Evolutionary conservation across 1,139 yeast genomes (phyloP).

Genomic region (Kodamaea anthophila): DNA sequence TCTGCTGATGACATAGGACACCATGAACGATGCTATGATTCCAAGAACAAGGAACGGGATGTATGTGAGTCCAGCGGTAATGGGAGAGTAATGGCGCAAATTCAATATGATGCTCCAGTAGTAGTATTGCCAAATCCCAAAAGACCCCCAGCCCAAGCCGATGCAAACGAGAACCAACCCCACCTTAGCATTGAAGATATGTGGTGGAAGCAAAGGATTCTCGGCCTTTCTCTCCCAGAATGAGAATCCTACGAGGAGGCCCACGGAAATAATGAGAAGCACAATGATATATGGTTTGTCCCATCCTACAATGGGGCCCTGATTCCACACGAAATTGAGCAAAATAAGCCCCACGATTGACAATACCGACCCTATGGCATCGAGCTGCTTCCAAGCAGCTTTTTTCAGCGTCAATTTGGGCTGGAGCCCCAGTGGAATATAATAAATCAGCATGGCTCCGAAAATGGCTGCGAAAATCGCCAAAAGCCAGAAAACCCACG

Average conservation of each 20-base stretch:
- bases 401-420: slow-evolving; percentile 2
- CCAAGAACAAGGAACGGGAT: slow-evolving; percentile 44
- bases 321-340: slow-evolving; percentile 49
- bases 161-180: slow-evolving; percentile 32
- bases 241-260: slow-evolving; percentile 28
- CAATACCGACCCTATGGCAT: slow-evolving; percentile 38
- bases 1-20: slow-evolving; percentile 35
- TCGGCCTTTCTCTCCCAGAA: slow-evolving; percentile 21
- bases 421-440: slow-evolving; percentile 25
- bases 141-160: slow-evolving; percentile 53
- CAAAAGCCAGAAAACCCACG: slow-evolving; percentile 47
- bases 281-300: slow-evolving; percentile 38
- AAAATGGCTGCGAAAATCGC: slow-evolving; percentile 30
- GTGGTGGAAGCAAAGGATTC: slow-evolving; percentile 42
- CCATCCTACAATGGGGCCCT: slow-evolving; percentile 53
- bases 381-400: slow-evolving; percentile 24
- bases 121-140: slow-evolving; percentile 47
- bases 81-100: slow-evolving; percentile 38
- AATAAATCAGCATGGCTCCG: slow-evolving; percentile 20
- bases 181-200: slow-evolving; percentile 32
- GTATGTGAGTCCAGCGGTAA: slow-evolving; percentile 39
- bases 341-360: slow-evolving; percentile 45
- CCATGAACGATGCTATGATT: slow-evolving; percentile 38
- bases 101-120: slow-evolving; percentile 39
- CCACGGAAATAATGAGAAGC: slow-evolving; percentile 35